Conservation (phyloP, 2,329 filamentous ascomycete species). For the Neonectria sp. region DNA sequence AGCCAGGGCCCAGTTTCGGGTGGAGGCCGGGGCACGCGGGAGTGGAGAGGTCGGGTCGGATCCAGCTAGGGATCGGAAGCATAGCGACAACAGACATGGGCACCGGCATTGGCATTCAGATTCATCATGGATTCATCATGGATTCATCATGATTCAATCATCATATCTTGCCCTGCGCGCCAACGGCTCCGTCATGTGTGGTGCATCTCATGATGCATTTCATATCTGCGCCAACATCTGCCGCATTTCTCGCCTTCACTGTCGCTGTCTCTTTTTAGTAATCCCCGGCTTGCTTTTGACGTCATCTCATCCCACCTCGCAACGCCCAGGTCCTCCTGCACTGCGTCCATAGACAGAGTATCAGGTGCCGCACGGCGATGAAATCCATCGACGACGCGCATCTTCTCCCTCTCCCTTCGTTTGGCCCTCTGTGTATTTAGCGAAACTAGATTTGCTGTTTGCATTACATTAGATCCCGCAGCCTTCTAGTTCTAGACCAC, state of each 20-base stretch:
- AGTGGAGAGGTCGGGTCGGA: slow-evolving; percentile 12
- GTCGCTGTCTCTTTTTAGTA: slow-evolving; percentile 38
- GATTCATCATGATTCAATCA: slow-evolving; percentile 3
- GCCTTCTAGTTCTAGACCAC: background rate
- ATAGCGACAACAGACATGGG: background rate
- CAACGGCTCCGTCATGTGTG: background rate
- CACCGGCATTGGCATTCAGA: background rate
- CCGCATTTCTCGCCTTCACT: background rate
- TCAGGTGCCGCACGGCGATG: slow-evolving; percentile 15
- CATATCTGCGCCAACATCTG: slow-evolving; percentile 17
- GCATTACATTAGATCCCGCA: background rate
- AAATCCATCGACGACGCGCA: background rate
- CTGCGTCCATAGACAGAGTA: background rate
- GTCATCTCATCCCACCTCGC: slow-evolving; percentile 45
- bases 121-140: background rate
- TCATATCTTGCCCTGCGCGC: background rate
- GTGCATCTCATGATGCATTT: slow-evolving; percentile 13
- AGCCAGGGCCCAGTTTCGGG: background rate
- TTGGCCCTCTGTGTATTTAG: background rate
- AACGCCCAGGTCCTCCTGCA: slow-evolving; percentile 8
- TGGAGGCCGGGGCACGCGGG: background rate
- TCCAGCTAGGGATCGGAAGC: background rate
- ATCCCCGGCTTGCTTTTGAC: slow-evolving; percentile 43
- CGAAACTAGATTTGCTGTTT: background rate
- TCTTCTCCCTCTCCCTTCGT: background rate